Base-by-base conservation (phyloP, 441 rosid species). In the Erysimum cheiri region DNA sequence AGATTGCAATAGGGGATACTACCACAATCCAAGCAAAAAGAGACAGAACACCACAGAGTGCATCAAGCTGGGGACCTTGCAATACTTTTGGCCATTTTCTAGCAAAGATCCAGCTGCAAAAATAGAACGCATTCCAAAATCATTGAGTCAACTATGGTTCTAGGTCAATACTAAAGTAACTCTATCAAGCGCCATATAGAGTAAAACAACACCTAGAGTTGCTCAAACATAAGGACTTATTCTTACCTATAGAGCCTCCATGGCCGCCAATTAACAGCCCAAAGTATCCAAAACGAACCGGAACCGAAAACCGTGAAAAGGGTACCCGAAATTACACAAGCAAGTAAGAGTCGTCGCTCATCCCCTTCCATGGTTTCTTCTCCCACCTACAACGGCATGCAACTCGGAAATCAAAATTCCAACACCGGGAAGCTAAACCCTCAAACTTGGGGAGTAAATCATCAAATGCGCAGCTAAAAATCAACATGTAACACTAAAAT, bases 251-350 rank as follows among this genome's bases (percentile, higher is more conserved):
- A 96, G 72, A 93, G 90, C 84, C 98, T 82, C 99, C 98, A 96
- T 8, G 99, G 98, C 74, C 99, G 87, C 99, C 99, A 93, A 80
- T 96, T 96, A 74, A 93, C 98, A 4, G 88, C 87, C 99, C 93
- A 93, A 13, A 96, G 93, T 68, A 93, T 88, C 66, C 85, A 84
- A 81, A 88, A 91, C 4, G 99, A 96, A 70, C 92, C 87, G 57
- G 70, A 85, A 81, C 97, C 93, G 71, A 89, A 74, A 86, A 86
- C 82, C 4, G 85, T 67, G 66, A 91, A 93, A 78, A 96, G 94
- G 85, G 91, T 71, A 81, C 99, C 97, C 62, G 94, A 91, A 80
- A 91, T 84, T 50, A 84, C 78, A 77, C 98, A 92, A 67, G 97
- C 88, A 79, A 96, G 69, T 32, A 84, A 79, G 77, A 86, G 71